A percentile compares a stretch with the other conserved stretches of the same genome.
phyloP scores from a whole-genome alignment of 2,329 filamentous ascomycete species.

The Clarireedia hainanense region DNA sequence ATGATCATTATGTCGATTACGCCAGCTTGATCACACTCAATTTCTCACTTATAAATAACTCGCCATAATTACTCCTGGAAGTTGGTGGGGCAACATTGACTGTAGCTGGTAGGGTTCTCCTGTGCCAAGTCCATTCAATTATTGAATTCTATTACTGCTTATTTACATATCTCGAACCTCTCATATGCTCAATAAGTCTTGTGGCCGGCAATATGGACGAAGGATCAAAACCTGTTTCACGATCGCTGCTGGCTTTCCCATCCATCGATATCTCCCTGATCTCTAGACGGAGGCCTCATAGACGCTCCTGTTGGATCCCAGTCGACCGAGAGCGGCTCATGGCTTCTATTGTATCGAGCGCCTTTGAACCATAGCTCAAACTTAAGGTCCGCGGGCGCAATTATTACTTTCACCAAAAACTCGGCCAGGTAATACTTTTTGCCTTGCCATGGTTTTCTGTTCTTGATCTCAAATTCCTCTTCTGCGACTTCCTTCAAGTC shows the following conservation, averaged over 20 bases:
- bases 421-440: slow-evolving; percentile 34
- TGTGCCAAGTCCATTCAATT: too few relatives aligned
- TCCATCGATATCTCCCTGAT: neutral
- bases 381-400: slow-evolving; percentile 45
- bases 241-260: neutral
- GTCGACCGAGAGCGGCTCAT: slow-evolving; percentile 9
- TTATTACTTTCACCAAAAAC: slow-evolving; percentile 46
- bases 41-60: too few relatives aligned
- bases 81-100: too few relatives aligned
- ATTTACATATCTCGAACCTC: too few relatives aligned
- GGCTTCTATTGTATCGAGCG: slow-evolving; percentile 24
- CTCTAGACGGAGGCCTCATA: neutral
- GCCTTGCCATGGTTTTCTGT: slow-evolving; percentile 31
- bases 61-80: too few relatives aligned
- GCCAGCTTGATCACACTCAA: too few relatives aligned
- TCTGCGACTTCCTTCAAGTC: slow-evolving; percentile 35
- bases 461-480: slow-evolving; percentile 32
- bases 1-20: too few relatives aligned
- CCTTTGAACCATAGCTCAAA: slow-evolving; percentile 39
- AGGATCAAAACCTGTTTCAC: neutral
- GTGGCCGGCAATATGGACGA: too few relatives aligned
- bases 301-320: slow-evolving; percentile 9
- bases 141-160: too few relatives aligned
- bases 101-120: too few relatives aligned
- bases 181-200: too few relatives aligned